Evolutionary conservation across 768 basidiomycete genomes (phyloP).

Genomic region (Lactarius hengduanensis): DNA sequence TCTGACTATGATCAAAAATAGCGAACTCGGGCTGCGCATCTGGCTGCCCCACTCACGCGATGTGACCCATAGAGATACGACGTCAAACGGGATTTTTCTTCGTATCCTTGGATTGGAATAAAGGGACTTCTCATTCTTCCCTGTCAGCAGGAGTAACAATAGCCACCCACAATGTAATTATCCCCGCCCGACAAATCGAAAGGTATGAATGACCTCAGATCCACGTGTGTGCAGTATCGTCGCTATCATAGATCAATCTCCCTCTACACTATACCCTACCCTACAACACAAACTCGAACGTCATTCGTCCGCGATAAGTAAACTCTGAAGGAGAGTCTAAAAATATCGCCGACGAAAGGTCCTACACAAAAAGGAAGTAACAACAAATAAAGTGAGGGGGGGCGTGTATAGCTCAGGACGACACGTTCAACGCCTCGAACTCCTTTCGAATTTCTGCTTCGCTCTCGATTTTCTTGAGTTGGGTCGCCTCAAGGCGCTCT

Average conservation of each 20-base stretch:
- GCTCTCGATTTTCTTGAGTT: conserved; percentile 94
- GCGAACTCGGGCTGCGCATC: too few species aligned
- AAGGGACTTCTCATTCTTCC: too few species aligned
- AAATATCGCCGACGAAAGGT: neutral
- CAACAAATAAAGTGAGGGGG: neutral
- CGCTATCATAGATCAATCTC: neutral
- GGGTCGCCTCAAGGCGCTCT: conserved; percentile 90
- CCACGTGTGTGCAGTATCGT: neutral
- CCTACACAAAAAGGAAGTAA: neutral
- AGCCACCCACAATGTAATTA: neutral
- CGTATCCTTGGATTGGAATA: too few species aligned
- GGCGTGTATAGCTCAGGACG: neutral
- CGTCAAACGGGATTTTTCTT: too few species aligned
- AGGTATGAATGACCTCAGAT: neutral
- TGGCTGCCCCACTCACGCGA: too few species aligned
- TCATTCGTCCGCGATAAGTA: neutral
- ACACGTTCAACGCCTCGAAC: conserved; percentile 44
- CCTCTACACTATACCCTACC: neutral
- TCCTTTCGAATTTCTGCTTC: conserved; percentile 84
- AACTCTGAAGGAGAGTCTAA: neutral
- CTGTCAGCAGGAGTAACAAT: too few species aligned
- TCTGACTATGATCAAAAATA: too few species aligned
- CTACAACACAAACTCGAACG: neutral
- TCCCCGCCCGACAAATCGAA: neutral
- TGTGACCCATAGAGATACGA: too few species aligned